phyloP scores from a whole-genome alignment of 371 early-diverging fungal species.

The Dentiscutata heterogama region DNA sequence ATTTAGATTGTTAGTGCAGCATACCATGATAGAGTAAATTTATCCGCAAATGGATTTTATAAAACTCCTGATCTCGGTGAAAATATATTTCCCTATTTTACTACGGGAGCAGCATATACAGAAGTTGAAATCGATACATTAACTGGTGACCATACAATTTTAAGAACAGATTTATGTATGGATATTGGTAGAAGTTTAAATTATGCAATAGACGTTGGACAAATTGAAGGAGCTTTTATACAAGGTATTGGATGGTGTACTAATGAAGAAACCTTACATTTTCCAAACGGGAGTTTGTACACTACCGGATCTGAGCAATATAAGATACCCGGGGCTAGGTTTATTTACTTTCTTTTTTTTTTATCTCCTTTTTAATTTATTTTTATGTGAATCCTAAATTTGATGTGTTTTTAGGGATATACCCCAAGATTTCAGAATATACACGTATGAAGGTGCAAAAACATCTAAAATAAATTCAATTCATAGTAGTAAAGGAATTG shows the following conservation, averaged over 20 bases:
- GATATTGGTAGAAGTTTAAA: constrained; percentile 81
- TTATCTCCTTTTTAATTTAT: neutral
- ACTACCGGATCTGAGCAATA: constrained; percentile 84
- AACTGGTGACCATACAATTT: constrained; percentile 78
- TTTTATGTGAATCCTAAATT: neutral
- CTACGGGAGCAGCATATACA: constrained; percentile 76
- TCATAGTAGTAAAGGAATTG: constrained; percentile 81
- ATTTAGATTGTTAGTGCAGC: constrained; percentile 43
- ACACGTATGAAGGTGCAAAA: constrained; percentile 66
- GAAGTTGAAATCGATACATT: constrained; percentile 84
- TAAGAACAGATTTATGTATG: constrained; percentile 78
- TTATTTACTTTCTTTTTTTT: neutral
- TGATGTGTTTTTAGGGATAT: constrained; percentile 59
- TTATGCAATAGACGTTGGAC: constrained; percentile 82
- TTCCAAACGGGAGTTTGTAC: constrained; percentile 69
- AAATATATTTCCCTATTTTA: constrained; percentile 80
- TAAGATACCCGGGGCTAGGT: constrained; percentile 81
- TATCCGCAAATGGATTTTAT: too few relatives aligned
- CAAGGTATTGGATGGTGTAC: constrained; percentile 81
- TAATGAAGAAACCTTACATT: constrained; percentile 76
- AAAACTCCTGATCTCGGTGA: too few relatives aligned
- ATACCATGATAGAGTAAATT: constrained; percentile 66
- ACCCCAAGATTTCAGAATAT: constrained; percentile 77
- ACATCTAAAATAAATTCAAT: constrained; percentile 72
- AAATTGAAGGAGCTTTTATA: too few relatives aligned